Base-by-base conservation (phyloP, 352 stramenopile genomes). In the Pythium coloratum region DNA sequence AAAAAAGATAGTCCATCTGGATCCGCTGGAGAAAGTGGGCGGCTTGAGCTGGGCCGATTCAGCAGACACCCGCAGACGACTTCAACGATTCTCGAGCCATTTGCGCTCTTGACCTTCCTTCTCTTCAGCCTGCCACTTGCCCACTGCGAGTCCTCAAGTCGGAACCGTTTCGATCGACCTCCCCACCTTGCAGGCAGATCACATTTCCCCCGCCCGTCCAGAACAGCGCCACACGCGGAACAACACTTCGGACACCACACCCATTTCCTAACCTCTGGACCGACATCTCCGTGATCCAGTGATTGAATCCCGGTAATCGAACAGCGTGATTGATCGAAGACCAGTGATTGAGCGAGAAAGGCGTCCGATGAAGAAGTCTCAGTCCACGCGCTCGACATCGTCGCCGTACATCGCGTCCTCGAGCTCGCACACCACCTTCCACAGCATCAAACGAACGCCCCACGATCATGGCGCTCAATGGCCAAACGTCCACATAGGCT, bases 361-460 rank as follows among this genome's bases (percentile, higher is more conserved):
- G 40, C 40, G 40, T 13, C 16, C 36, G 10, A 70, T 70, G 64
- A 61, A 70, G 20, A 64, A 64, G 53, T 36, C 62, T 1, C 36
- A n/a, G 33, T 55, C 42, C 7, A 24, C 58, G 16, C 62, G 42
- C n/a, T 62, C 62, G 26, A 64, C 49, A 38, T 50, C 55, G 32
- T 57, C 55, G 24, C 64, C 57, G 51, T 42, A 50, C 26, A 33
- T 71, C 57, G 64, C 64, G 50, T 40, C 57, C 44, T 64, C 66
- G 14, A 54, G 59, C 59, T 65, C 66, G 14, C 66, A 67, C 59
- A 64, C 66, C 34, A 60, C 38, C 14, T 67, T 59, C 59, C 14
- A 33, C 42, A 60, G 32, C 14, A 28, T 54, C 51, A 72, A 67
- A 26, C 44, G 53, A n/a, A 30, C 20, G 8, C 58, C 58, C 13